A percentile compares a stretch with the other conserved stretches of the same genome.
These are phyloP conservation scores for Rhodotorula babjevae DNA, from an alignment of 768 basidiomycete species.

Conservation along the genomic window DNA sequence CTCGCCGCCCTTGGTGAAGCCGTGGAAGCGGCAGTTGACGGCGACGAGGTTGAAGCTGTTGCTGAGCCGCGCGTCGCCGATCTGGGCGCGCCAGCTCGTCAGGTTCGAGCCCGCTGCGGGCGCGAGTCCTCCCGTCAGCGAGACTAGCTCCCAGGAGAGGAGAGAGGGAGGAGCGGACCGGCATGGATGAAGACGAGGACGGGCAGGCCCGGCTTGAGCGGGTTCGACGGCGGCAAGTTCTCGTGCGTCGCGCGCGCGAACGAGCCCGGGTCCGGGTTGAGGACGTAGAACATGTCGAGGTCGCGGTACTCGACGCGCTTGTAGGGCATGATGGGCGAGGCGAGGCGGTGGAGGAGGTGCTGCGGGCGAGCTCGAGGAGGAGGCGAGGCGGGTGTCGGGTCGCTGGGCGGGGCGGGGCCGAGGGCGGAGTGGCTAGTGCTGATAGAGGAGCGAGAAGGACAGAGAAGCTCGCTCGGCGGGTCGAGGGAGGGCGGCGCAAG, in stretches of 20 bases:
- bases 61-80: slow-evolving; percentile 15
- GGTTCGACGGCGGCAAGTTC: slow-evolving; percentile 10
- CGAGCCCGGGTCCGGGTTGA: slow-evolving; percentile 14
- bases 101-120: slow-evolving; percentile 7
- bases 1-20: slow-evolving; percentile 27
- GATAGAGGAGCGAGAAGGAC: neutral
- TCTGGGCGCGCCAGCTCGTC: slow-evolving; percentile 3
- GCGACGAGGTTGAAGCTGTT: slow-evolving; percentile 21
- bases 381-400: neutral
- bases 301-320: slow-evolving; percentile 31
- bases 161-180: neutral
- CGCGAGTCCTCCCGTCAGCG: too few species aligned
- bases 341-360: neutral
- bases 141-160: too few species aligned
- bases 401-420: too few species aligned
- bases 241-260: slow-evolving; percentile 17
- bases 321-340: slow-evolving; percentile 18
- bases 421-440: too few species aligned
- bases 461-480: neutral
- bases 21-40: slow-evolving; percentile 20
- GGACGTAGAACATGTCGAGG: slow-evolving; percentile 29
- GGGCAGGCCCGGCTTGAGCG: slow-evolving; percentile 16
- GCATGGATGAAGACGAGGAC: slow-evolving; percentile 29
- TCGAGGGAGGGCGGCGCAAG: neutral
- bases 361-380: neutral